These are phyloP conservation scores for Teunomyces lycoperdinae DNA, from an alignment of 805 yeast species.

Conservation along the genomic window DNA sequence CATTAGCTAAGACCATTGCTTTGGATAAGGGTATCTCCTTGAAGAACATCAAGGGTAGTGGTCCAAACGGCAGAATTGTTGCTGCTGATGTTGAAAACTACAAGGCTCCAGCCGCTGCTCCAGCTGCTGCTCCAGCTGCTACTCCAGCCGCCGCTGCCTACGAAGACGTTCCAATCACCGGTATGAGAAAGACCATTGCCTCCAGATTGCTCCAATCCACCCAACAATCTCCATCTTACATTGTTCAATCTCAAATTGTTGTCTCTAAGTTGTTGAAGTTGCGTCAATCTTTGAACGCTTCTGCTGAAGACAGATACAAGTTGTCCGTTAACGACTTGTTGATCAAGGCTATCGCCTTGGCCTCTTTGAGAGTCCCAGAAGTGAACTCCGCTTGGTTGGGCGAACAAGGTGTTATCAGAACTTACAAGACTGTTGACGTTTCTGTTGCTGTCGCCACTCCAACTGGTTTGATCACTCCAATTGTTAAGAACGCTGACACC, in stretches of 20 bases:
- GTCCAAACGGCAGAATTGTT: conserved; percentile 92
- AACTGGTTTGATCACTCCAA: conserved; percentile 95
- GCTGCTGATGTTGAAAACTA: conserved; percentile 84
- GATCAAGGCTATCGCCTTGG: conserved; percentile 91
- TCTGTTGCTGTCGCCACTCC: conserved; percentile 99
- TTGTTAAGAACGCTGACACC: conserved; percentile 80
- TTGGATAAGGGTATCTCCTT: conserved; percentile 87
- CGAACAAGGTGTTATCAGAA: conserved; percentile 85
- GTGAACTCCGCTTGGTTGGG: conserved; percentile 94
- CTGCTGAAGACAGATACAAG: conserved; percentile 83
- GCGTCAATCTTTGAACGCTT: conserved; percentile 82
- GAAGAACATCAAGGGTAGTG: conserved; percentile 83
- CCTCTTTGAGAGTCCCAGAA: conserved; percentile 86
- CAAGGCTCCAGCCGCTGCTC: conserved; percentile 44
- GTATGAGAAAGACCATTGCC: conserved; percentile 94
- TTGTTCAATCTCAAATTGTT: conserved; percentile 81
- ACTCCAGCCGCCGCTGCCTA: conserved; percentile 56
- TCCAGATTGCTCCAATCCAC: conserved; percentile 83
- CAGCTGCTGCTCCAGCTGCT: conserved; percentile 41
- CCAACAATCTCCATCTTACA: conserved; percentile 85
- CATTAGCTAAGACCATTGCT: conserved; percentile 90
- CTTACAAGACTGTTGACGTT: conserved; percentile 87
- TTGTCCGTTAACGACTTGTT: conserved; percentile 91
- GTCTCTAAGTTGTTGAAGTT: conserved; percentile 89
- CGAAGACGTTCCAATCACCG: conserved; percentile 81